Percentiles rank a stretch among this genome's conserved stretches.
Conservation (phyloP, 768 basidiomycete genomes). For the Leccinellum rugosiceps region DNA sequence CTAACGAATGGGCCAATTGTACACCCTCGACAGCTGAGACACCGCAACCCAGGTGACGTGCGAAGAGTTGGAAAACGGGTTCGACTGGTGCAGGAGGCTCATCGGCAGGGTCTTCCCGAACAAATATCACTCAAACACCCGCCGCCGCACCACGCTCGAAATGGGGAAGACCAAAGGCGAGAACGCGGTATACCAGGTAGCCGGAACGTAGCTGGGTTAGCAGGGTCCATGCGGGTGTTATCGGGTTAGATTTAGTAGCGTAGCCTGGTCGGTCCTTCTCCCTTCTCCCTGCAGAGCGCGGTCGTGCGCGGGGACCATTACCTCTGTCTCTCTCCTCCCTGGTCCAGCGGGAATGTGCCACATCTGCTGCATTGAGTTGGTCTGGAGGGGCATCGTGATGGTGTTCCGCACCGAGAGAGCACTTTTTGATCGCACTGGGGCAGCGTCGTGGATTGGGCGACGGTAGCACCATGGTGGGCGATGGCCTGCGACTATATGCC, state of each 20-base stretch:
- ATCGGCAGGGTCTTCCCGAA: conserved; percentile 47
- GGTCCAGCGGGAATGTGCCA: conserved; percentile 36
- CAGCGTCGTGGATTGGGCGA: conserved; percentile 1
- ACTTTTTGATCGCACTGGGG: conserved; percentile 10
- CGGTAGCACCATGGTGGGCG: background rate
- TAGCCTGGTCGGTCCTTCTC: too few species aligned
- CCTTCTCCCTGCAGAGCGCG: too few species aligned
- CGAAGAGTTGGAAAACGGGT: conserved; percentile 46
- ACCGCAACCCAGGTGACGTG: conserved; percentile 52
- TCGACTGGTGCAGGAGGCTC: conserved; percentile 43
- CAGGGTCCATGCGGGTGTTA: too few species aligned
- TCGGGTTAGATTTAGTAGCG: too few species aligned
- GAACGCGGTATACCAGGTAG: too few species aligned
- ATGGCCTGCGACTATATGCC: conserved; percentile 3
- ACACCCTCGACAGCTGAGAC: conserved; percentile 62
- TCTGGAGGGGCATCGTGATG: background rate
- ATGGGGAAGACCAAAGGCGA: conserved; percentile 43
- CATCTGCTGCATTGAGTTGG: conserved; percentile 10
- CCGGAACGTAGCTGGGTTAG: too few species aligned
- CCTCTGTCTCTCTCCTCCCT: too few species aligned
- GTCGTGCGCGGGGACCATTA: too few species aligned
- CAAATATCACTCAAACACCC: conserved; percentile 50
- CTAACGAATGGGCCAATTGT: conserved; percentile 57
- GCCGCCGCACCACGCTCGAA: conserved; percentile 39
- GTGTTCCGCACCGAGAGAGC: background rate